A percentile compares a stretch with the other conserved stretches of the same genome.
Conservation (phyloP, 2,329 filamentous ascomycete genomes). For the Aspergillus luchuensis region DNA sequence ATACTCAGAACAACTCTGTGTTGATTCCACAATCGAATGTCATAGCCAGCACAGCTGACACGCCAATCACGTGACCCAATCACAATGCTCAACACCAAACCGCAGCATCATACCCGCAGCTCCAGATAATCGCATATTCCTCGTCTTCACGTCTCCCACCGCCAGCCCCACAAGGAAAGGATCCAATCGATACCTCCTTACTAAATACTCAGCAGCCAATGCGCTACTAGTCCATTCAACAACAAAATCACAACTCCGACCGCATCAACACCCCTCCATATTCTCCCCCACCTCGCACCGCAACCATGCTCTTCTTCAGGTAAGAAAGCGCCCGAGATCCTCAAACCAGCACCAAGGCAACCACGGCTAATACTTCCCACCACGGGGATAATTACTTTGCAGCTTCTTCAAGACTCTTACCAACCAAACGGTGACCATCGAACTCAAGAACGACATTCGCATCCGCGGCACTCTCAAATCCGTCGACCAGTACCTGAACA, state of each 20-base stretch:
- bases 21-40: background rate
- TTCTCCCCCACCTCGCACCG: constrained; percentile 18
- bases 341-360: background rate
- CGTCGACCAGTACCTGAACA: constrained; percentile 98
- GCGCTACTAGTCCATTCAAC: background rate
- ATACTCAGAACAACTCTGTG: background rate
- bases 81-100: background rate
- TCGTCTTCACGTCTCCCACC: background rate
- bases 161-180: background rate
- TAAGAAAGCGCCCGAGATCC: constrained; percentile 23
- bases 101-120: constrained; percentile 1
- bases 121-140: background rate
- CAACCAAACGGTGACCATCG: constrained; percentile 94
- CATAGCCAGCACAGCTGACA: background rate
- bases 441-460: constrained; percentile 99
- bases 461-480: constrained; percentile 94
- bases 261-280: background rate
- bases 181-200: background rate
- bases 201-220: background rate
- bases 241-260: background rate
- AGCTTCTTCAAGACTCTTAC: constrained; percentile 99
- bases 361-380: background rate
- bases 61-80: background rate
- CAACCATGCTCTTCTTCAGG: constrained; percentile 58
- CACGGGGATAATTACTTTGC: constrained; percentile 7